Evolutionary conservation across 371 early-diverging fungal species (phyloP), one percentile per base, ranked within the genome.

Genomic region (Choanephora cucurbitarum): DNA sequence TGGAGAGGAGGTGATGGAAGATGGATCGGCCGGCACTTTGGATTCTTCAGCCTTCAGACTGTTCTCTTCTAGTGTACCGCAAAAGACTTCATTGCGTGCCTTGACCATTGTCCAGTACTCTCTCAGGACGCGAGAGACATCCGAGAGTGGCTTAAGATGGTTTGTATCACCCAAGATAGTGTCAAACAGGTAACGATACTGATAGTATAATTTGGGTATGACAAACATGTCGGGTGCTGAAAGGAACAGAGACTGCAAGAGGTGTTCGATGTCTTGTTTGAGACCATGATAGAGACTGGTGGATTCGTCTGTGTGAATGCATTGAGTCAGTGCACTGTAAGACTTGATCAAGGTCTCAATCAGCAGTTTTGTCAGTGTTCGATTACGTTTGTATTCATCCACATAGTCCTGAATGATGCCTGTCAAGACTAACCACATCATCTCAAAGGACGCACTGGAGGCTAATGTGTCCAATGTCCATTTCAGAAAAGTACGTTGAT

Each of bases 181-280:
- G 47, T 67, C 75, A 51, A 66, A 73, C 43, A 65, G 57, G 48
- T 54, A 69, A 18, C 59, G 73, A 53, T 79, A 72, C 43, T 70
- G 79, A 60, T 74, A 70, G 46, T 74, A 77, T 19, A 77, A 44
- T 23, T 79, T 80, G 17, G 87, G 87, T 51, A 81, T 70, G 10
- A 86, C 83, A 77, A 86, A 86, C 73, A 83, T 79, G 32, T 86
- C 87, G 5, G 87, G 87, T 5, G 80, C 77, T 0, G 87, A 83
- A 1, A 84, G 58, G 49, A 86, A 85, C 23, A 84, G 57, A 3
- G 81, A 74, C 70, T 83, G 85, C 5, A 86, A 52, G 57, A 81
- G 62, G 33, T 72, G 72, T 45, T 82, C 81, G 43, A 86, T 79
- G 51, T 82, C 81, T 52, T 61, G 58, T 55, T 79, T 67, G 32